phyloP scores from a whole-genome alignment of 371 early-diverging fungal species.

The Mucor mucedo region DNA sequence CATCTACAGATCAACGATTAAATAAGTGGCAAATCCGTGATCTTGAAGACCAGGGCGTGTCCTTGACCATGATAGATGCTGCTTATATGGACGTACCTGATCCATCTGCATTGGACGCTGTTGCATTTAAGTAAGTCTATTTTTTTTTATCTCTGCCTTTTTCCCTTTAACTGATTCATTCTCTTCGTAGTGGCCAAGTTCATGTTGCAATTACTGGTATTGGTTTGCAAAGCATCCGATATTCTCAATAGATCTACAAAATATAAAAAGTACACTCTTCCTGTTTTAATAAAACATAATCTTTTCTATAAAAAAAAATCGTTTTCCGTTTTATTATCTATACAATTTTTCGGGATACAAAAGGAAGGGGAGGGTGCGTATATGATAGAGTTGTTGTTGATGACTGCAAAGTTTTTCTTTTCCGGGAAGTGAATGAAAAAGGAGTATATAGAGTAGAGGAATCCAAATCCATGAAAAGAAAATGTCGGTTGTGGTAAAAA shows the following conservation, averaged over 20 bases:
- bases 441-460: not conserved
- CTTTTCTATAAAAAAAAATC: not conserved
- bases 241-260: conserved; percentile 7
- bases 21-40: conserved; percentile 54
- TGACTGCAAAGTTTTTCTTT: not conserved
- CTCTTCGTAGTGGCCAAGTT: conserved; percentile 26
- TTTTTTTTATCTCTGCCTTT: not conserved
- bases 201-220: conserved; percentile 58
- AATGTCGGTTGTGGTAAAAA: not conserved
- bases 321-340: not conserved
- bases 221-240: conserved; percentile 48
- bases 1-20: conserved; percentile 62
- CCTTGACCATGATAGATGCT: conserved; percentile 38
- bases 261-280: not conserved
- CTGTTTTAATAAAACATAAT: not conserved
- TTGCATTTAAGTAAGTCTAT: conserved; percentile 34
- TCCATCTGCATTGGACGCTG: conserved; percentile 62
- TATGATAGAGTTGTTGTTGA: too few relatives aligned
- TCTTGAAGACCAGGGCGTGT: conserved; percentile 17
- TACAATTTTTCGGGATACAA: not conserved
- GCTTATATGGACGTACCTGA: conserved; percentile 65
- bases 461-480: not conserved
- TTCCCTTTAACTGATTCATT: not conserved
- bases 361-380: not conserved
- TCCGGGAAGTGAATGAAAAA: not conserved